These are phyloP conservation scores for Grosmannia huntii DNA, from an alignment of 2,329 filamentous ascomycete species.

Conservation along the genomic window DNA sequence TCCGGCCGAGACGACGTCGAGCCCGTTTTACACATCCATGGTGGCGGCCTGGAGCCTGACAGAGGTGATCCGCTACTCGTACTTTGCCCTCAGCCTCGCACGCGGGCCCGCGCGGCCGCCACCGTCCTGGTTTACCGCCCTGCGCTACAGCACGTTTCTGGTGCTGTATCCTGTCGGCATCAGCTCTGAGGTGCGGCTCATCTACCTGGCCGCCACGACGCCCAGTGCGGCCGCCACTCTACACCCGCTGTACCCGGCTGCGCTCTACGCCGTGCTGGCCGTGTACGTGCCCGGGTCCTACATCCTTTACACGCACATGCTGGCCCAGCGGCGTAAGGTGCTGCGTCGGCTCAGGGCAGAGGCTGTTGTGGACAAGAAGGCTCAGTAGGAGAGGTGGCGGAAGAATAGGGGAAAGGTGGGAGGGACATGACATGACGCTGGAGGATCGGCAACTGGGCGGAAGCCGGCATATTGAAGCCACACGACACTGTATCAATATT, in stretches of 20 bases:
- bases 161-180: slow-evolving; percentile 90
- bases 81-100: slow-evolving; percentile 66
- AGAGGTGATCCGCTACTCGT: slow-evolving; percentile 86
- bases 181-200: slow-evolving; percentile 69
- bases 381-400: slow-evolving; percentile 17
- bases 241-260: slow-evolving; percentile 37
- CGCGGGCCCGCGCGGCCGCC: slow-evolving; percentile 22
- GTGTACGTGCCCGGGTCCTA: slow-evolving; percentile 45
- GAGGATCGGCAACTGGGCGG: too few relatives aligned
- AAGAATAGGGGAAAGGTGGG: not conserved
- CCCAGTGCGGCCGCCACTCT: slow-evolving; percentile 40
- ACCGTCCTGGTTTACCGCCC: slow-evolving; percentile 52
- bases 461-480: not conserved
- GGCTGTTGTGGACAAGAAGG: slow-evolving; percentile 23
- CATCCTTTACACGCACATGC: slow-evolving; percentile 88
- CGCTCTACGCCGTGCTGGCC: slow-evolving; percentile 10
- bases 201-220: slow-evolving; percentile 51
- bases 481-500: not conserved
- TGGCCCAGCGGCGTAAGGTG: slow-evolving; percentile 74
- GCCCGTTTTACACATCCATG: slow-evolving; percentile 60
- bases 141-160: slow-evolving; percentile 87
- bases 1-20: slow-evolving; percentile 45
- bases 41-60: slow-evolving; percentile 79
- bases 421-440: not conserved
- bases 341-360: slow-evolving; percentile 47